Evolutionary conservation across 768 basidiomycete species (phyloP), one percentile per base, ranked within the genome.

Genomic region (Suillus lakei): DNA sequence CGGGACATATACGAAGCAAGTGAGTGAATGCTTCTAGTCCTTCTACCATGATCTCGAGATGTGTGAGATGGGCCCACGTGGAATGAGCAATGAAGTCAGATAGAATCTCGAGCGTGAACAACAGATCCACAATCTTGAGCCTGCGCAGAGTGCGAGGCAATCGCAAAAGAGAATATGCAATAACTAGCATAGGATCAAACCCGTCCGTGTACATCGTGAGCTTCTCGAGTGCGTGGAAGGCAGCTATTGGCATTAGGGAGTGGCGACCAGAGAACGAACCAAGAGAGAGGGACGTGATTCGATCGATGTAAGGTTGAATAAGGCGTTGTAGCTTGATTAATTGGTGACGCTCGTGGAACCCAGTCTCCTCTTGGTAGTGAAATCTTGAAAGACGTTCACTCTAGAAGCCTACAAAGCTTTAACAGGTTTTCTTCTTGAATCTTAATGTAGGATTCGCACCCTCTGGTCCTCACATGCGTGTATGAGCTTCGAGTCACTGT

Each of bases 291-390:
- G 48, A 50, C 10, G 38, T 18, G 38, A 55, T 51, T 13, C 61
- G 71, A 55, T 60, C 46, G 13, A 54, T 65, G 32, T 72, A 74
- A 5, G 72, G 68, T n/a, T 67, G 69, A 16, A 74, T 34, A 16
- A 72, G 64, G 48, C 12, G 26, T 50, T 9, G 23, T 26, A 26
- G n/a, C n/a, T n/a, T n/a, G n/a, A n/a, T n/a, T n/a, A n/a, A n/a
- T n/a, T n/a, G n/a, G n/a, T n/a, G n/a, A n/a, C n/a, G n/a, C n/a
- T n/a, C n/a, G n/a, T n/a, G n/a, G n/a, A n/a, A n/a, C n/a, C n/a
- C n/a, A n/a, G n/a, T n/a, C n/a, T n/a, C n/a, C n/a, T n/a, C n/a
- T n/a, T n/a, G n/a, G n/a, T n/a, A n/a, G n/a, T n/a, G n/a, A n/a
- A n/a, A n/a, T n/a, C n/a, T n/a, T n/a, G n/a, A n/a, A n/a, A n/a